Percentiles rank a stretch among this genome's conserved stretches.
phyloP scores from a whole-genome alignment of 2,329 filamentous ascomycete genomes.

The Verticillium longisporum region DNA sequence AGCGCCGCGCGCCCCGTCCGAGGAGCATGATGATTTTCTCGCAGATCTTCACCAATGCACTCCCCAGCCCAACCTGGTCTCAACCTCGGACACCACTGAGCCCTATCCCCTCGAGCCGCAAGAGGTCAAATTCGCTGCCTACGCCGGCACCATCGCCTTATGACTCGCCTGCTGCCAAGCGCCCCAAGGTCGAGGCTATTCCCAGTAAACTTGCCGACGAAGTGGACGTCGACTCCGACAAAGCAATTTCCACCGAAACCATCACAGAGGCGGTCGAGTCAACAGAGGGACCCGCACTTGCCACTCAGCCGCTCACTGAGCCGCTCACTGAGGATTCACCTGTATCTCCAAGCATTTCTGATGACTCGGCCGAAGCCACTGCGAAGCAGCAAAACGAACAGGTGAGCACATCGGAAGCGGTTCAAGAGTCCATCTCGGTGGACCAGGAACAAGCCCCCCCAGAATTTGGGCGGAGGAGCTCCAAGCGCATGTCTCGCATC shows the following conservation, averaged over 20 bases:
- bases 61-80: conserved; percentile 23
- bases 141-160: conserved; percentile 23
- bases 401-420: neutral
- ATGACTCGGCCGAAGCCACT: neutral
- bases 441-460: conserved; percentile 2
- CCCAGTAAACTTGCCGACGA: neutral
- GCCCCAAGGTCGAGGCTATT: conserved; percentile 5
- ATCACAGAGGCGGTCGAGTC: neutral
- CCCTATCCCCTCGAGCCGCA: conserved; percentile 24
- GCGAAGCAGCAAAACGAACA: neutral
- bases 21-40: conserved; percentile 36
- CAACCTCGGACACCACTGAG: conserved; percentile 26
- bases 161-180: conserved; percentile 10
- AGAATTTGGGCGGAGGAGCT: conserved; percentile 7
- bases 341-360: neutral
- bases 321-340: neutral
- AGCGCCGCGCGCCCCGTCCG: conserved; percentile 28
- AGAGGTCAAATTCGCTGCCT: conserved; percentile 44
- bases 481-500: conserved; percentile 7
- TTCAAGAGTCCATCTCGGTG: neutral
- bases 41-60: conserved; percentile 16
- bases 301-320: neutral
- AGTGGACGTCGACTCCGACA: conserved; percentile 3
- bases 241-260: conserved; percentile 7
- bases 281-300: neutral